phyloP scores from a whole-genome alignment of 2,329 filamentous ascomycete genomes.

The Escovopsis weberi region DNA sequence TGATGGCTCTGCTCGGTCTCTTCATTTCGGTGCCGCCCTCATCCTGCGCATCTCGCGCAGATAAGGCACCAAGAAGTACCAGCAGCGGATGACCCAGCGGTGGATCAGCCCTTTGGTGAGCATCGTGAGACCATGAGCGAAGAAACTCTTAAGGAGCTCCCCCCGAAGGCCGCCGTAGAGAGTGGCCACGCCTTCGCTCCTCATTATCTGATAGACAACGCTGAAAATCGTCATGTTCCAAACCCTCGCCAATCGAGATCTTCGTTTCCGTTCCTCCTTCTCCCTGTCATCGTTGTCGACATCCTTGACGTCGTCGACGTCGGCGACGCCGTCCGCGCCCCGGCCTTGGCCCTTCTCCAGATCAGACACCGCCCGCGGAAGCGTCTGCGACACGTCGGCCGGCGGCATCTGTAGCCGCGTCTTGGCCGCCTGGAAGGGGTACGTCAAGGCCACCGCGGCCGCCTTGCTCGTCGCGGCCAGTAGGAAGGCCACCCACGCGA shows the following conservation, averaged over 20 bases:
- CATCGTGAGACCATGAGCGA: slow-evolving; percentile 79
- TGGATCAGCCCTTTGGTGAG: slow-evolving; percentile 70
- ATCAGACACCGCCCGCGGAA: slow-evolving; percentile 4
- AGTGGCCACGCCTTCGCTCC: slow-evolving; percentile 49
- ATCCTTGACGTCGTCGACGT: too few relatives aligned
- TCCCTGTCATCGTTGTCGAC: too few relatives aligned
- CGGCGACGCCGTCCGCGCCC: background rate
- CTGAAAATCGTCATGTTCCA: slow-evolving; percentile 43
- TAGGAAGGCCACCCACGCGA: slow-evolving; percentile 28
- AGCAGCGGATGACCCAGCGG: slow-evolving; percentile 53
- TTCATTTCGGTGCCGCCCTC: slow-evolving; percentile 6
- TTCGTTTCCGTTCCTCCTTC: background rate
- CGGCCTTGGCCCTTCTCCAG: slow-evolving; percentile 4
- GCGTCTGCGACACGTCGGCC: slow-evolving; percentile 25
- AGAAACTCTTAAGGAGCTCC: slow-evolving; percentile 70
- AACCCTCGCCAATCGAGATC: slow-evolving; percentile 8
- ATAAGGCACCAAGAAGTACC: slow-evolving; percentile 37
- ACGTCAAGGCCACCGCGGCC: slow-evolving; percentile 60
- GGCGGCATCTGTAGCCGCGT: slow-evolving; percentile 53
- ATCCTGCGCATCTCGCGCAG: slow-evolving; percentile 9
- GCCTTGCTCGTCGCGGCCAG: slow-evolving; percentile 66
- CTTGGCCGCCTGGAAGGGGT: slow-evolving; percentile 79
- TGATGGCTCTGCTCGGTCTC: background rate
- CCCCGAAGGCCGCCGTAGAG: slow-evolving; percentile 65
- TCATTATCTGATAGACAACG: slow-evolving; percentile 42